These are phyloP conservation scores for Tetracladium marchalianum DNA, from an alignment of 495 filamentous ascomycete species.

Conservation along the genomic window DNA sequence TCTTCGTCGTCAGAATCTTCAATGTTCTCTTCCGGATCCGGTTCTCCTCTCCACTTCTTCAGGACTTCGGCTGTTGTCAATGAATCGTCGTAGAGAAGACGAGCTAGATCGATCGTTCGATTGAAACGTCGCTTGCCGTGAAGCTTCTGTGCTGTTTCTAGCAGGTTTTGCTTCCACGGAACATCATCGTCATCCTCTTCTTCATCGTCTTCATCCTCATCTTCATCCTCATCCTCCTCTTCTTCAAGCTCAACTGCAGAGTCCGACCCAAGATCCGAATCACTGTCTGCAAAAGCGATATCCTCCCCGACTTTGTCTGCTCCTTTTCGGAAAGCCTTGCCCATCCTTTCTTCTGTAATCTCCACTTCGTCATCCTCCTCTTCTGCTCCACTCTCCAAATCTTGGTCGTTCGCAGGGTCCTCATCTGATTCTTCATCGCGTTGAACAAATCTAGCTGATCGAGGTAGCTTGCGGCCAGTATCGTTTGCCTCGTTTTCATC, in stretches of 20 bases:
- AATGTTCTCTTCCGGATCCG: constrained; percentile 36
- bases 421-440: constrained; percentile 45
- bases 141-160: constrained; percentile 60
- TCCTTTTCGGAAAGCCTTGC: constrained; percentile 41
- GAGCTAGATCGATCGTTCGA: constrained; percentile 68
- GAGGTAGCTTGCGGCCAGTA: constrained; percentile 58
- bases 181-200: constrained; percentile 50
- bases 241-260: constrained; percentile 30
- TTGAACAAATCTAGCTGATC: constrained; percentile 57
- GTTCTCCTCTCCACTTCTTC: constrained; percentile 65
- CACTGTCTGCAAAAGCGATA: constrained; percentile 86
- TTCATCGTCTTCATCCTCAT: constrained; percentile 38
- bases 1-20: constrained; percentile 53
- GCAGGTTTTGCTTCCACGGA: constrained; percentile 81
- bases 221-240: constrained; percentile 48
- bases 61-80: constrained; percentile 68
- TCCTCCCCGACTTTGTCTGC: constrained; percentile 37
- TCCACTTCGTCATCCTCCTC: constrained; percentile 43
- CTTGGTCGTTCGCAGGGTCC: constrained; percentile 41
- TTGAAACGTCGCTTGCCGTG: constrained; percentile 60
- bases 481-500: constrained; percentile 40
- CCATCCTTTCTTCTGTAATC: constrained; percentile 45
- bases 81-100: constrained; percentile 79
- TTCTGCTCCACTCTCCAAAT: constrained; percentile 51
- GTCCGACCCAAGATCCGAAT: constrained; percentile 88